A percentile compares a stretch with the other conserved stretches of the same genome.
Evolutionary conservation across 2,329 filamentous ascomycete genomes (phyloP).

Genomic region (Rutstroemia sp.): DNA sequence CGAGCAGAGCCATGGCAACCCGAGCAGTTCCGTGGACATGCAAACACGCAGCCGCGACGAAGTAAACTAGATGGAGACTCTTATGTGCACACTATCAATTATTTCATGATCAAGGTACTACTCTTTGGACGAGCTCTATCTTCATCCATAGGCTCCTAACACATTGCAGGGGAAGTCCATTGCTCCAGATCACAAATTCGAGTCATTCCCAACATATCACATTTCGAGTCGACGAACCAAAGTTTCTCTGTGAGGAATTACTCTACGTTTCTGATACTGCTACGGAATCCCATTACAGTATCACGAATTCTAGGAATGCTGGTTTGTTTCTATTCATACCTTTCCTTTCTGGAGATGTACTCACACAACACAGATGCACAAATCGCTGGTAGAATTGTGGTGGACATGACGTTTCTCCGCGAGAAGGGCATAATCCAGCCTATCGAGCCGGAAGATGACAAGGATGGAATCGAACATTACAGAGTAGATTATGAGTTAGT

Average conservation of each 20-base stretch:
- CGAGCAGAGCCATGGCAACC: conserved; percentile 11
- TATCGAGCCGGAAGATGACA: not conserved
- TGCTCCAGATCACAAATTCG: conserved; percentile 6
- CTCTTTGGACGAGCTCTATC: not conserved
- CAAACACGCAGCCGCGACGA: not conserved
- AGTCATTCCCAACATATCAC: conserved; percentile 8
- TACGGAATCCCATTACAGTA: conserved; percentile 10
- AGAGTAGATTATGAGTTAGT: conserved; percentile 18
- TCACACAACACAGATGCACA: conserved; percentile 12
- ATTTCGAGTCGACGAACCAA: conserved; percentile 6
- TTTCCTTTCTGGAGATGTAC: not conserved
- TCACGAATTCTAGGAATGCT: conserved; percentile 8
- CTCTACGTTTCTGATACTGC: conserved; percentile 15
- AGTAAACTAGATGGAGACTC: conserved; percentile 11
- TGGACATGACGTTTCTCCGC: conserved; percentile 18
- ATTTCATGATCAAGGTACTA: conserved; percentile 16
- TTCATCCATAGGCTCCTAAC: not conserved
- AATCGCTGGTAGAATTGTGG: conserved; percentile 12
- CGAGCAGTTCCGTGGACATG: not conserved
- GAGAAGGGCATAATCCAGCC: conserved; percentile 10
- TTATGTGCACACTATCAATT: conserved; percentile 16
- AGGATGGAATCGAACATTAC: not conserved
- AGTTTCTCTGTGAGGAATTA: conserved; percentile 17
- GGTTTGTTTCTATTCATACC: not conserved
- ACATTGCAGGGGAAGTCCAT: conserved; percentile 9